Conservation (phyloP, 2,329 filamentous ascomycete genomes). For the Beauveria caledonica region DNA sequence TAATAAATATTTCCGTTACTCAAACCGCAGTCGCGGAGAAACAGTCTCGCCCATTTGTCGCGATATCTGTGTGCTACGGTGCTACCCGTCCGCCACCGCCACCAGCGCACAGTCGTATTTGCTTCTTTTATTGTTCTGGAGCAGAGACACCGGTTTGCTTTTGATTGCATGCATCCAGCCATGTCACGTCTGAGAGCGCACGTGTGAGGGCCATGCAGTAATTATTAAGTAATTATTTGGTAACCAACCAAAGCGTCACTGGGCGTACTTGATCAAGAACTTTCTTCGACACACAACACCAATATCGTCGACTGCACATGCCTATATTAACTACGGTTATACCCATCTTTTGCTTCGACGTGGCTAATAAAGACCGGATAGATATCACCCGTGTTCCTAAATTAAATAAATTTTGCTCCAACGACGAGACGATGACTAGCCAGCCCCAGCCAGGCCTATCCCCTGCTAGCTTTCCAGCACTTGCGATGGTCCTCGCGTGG, state of each 20-base stretch:
- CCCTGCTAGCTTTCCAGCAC: not conserved
- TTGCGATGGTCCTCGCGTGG: slow-evolving; percentile 4
- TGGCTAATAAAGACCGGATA: not conserved
- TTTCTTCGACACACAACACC: not conserved
- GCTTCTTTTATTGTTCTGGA: slow-evolving; percentile 4
- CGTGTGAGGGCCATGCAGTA: not conserved
- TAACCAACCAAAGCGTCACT: too few relatives aligned
- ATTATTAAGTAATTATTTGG: too few relatives aligned
- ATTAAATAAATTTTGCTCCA: too few relatives aligned
- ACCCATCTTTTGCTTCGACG: not conserved
- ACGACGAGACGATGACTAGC: not conserved
- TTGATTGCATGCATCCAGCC: not conserved
- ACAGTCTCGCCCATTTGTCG: too few relatives aligned
- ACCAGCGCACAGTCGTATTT: not conserved
- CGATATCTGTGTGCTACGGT: not conserved
- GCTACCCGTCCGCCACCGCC: not conserved
- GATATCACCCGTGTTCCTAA: slow-evolving; percentile 1
- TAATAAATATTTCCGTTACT: not conserved
- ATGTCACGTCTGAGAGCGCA: not conserved
- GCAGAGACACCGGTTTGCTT: not conserved
- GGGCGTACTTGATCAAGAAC: not conserved
- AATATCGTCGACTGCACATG: not conserved
- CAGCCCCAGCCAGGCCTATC: too few relatives aligned
- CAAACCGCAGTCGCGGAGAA: too few relatives aligned
- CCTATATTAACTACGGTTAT: not conserved